Conservation (phyloP, 2,329 filamentous ascomycete species). For the Phialocephala subalpina region DNA sequence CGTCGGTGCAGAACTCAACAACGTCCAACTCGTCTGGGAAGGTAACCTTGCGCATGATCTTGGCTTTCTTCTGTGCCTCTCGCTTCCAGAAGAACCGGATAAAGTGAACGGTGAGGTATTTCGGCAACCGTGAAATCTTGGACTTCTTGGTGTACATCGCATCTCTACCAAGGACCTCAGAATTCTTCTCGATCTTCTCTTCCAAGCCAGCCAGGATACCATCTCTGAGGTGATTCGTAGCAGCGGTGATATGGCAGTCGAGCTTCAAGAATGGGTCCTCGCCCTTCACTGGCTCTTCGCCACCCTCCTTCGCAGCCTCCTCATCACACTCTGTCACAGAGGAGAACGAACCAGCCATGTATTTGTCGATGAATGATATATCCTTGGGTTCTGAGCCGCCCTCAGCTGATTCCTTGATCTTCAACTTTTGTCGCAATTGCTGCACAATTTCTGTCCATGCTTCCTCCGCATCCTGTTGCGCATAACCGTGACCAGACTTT, state of each 20-base stretch:
- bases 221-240: conserved; percentile 90
- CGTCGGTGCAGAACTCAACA: conserved; percentile 94
- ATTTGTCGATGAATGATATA: conserved; percentile 85
- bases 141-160: conserved; percentile 89
- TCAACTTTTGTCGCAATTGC: conserved; percentile 81
- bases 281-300: conserved; percentile 72
- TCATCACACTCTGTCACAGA: conserved; percentile 87
- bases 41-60: conserved; percentile 98
- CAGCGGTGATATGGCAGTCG: conserved; percentile 90
- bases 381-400: conserved; percentile 57
- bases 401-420: conserved; percentile 62
- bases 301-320: conserved; percentile 74
- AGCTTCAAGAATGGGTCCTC: conserved; percentile 88
- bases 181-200: conserved; percentile 92
- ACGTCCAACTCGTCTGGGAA: conserved; percentile 94
- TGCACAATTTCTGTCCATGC: conserved; percentile 96
- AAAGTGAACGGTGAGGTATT: conserved; percentile 96
- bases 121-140: conserved; percentile 88
- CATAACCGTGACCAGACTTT: conserved; percentile 82
- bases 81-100: conserved; percentile 98
- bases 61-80: conserved; percentile 96
- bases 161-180: conserved; percentile 77
- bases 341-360: conserved; percentile 84
- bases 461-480: conserved; percentile 99
- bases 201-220: conserved; percentile 83